Evolutionary conservation across 768 basidiomycete species (phyloP), one percentile per base, ranked within the genome.

Genomic region (Pulveroboletus ravenelii): DNA sequence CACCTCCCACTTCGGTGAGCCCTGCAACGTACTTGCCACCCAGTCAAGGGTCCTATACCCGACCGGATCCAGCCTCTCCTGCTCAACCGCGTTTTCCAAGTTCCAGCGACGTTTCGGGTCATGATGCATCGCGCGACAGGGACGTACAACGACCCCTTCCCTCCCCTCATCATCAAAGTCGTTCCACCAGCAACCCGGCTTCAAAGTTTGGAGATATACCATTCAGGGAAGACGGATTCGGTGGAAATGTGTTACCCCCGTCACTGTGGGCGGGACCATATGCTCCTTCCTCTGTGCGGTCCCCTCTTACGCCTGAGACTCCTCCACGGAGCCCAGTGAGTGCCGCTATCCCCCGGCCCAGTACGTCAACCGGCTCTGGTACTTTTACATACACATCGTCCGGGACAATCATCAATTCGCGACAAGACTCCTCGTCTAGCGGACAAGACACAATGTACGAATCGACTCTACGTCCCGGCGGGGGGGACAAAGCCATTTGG

Each of bases 261-360:
- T 60, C 68, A 15, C 37, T 68, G 44, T 66, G 66, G 27, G 45
- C 64, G 17, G 66, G 66, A 15, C 57, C 46, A n/a, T 70, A 70
- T 44, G 13, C 37, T 34, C 30, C 50, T 50, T 47, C 61, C 12
- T 47, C 58, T 20, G 43, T 36, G 27, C 64, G 67, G 40, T 48
- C 57, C 15, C 70, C 70, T 48, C 71, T 68, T 50, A 70, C 69
- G 10, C 64, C 73, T 25, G 79, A 82, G 51, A 72, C 72, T 6
- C 81, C 85, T 25, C 82, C 84, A 42, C 79, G 78, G 34, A 87
- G 85, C 41, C 86, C 86, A 10, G 71, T 78, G 47, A 82, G 77
- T 53, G 75, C 78, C 37, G 67, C 69, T 38, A 77, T 76, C 46
- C 78, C 76, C 8, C 68, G 71, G 27, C 66, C 69, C 44, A 57